Evolutionary conservation across 1,284 basidiomycete species (phyloP), one percentile per base, ranked within the genome.

Genomic region (Neonothopanus nambi): DNA sequence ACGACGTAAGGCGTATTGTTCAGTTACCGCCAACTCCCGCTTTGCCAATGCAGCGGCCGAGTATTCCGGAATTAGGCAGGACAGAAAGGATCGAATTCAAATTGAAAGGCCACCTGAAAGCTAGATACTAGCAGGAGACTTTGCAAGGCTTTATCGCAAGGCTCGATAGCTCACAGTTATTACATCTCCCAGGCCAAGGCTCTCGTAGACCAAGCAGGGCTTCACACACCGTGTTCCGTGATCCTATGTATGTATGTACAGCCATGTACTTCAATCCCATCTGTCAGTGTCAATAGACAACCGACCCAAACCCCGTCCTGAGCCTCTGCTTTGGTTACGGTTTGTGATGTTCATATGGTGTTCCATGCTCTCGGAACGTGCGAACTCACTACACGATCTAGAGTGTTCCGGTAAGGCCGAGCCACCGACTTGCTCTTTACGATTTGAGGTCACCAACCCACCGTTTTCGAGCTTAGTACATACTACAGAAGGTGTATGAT

Each of bases 111-210:
- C 30, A 3, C 13, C 30, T 13, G 3, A 9, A 11, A 13, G 30
- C 30, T 8, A 33, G n/a, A n/a, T n/a, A n/a, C n/a, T n/a, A n/a
- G n/a, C n/a, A n/a, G n/a, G n/a, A n/a, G n/a, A 13, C 23, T 18
- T 30, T n/a, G 12, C 44, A 13, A 45, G 44, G n/a, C 36, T 52
- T 23, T n/a, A n/a, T 52, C 51, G 7, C 42, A 37, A 33, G 41
- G 69, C 45, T 70, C 69, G 1, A 67, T 71, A 44, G 65, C 68
- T 48, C 66, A 68, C 9, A 71, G 69, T 55, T 69, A 69, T 54
- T 71, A 69, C 51, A 65, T 33, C 18, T 46, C 18, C 18, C 26
- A 41, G 18, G 28, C 21, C 45, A 48, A 20, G n/a, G n/a, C n/a
- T 52, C 55, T 12, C 50, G 55, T 43, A 46, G 17, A 20, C 33